Evolutionary conservation across 176 grass and related monocot species (phyloP), one percentile per base, ranked within the genome.

Genomic region (Aegilops tauschii): DNA sequence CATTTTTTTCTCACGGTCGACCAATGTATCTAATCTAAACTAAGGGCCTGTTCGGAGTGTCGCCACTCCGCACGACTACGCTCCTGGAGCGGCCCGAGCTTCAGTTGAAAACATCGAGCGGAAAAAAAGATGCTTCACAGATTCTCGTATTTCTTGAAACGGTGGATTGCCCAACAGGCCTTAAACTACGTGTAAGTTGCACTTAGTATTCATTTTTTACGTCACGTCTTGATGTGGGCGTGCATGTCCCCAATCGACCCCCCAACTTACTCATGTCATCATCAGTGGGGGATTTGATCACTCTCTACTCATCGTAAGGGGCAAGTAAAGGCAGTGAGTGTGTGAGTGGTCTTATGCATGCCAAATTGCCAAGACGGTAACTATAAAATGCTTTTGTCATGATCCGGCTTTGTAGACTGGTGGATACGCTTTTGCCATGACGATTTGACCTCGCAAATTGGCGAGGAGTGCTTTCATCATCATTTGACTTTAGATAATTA

Each of bases 241-340:
- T 47, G 21, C 84, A 44, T 90, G 80, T 83, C 47, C 47, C 47
- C 47, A 3, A 12, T 49, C 45, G 45, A 14, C 47, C 73, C 80
- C 39, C 69, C 80, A 36, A 80, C 58, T 65, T 21, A 74, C 78
- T 73, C 61, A 29, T 42, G 21, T 61, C 32, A 16, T 52, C 50
- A 17, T 54, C 50, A 7, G 50, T 6, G 50, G 50, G 6, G 50
- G 7, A 54, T 54, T 52, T 66, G 61, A 76, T 65, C 29, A 27
- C n/a, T 72, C n/a, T 62, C 61, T 61, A 86, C 67, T 87, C 80
- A 72, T 67, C 56, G 80, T 90, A 87, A 64, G 44, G 44, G 89
- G 58, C 80, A 87, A 69, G 85, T 47, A 30, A 87, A 76, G 73
- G 44, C 16, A 7, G 40, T 42, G 40, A 39, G 37, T 39, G 37